These are phyloP conservation scores for Phytopythium chamaehyphon DNA, from an alignment of 352 stramenopile species.

Conservation along the genomic window DNA sequence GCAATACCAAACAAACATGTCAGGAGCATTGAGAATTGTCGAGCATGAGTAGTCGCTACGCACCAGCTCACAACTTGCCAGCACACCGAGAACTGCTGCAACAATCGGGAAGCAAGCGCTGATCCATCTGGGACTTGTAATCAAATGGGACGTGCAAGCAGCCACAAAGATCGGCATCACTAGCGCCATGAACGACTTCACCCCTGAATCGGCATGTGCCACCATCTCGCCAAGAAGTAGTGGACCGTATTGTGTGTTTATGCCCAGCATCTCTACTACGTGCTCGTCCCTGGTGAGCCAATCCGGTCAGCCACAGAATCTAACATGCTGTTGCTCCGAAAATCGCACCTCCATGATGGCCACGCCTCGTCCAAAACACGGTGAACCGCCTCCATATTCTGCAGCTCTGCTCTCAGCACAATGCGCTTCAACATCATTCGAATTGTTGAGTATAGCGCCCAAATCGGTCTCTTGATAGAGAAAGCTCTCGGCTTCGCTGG, in stretches of 20 bases:
- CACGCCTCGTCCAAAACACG: constrained; percentile 1
- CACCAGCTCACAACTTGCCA: no score
- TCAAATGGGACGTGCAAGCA: no score
- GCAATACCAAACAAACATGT: no score
- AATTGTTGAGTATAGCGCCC: no score
- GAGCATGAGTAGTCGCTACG: no score
- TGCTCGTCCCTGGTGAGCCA: background rate
- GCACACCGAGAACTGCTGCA: no score
- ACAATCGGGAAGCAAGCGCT: no score
- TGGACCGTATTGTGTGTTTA: background rate
- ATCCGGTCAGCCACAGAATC: no score
- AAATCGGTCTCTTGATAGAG: no score
- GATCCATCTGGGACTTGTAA: no score
- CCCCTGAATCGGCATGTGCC: background rate
- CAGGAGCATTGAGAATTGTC: no score
- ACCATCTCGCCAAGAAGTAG: background rate
- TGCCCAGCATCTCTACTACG: background rate
- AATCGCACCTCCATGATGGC: constrained; percentile 3
- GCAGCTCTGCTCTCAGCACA: background rate
- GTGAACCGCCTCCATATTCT: background rate
- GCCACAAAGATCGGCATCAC: no score
- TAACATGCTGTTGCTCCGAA: background rate
- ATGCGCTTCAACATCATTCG: background rate
- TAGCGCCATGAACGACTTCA: background rate
- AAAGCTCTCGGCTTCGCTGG: background rate